A percentile compares a stretch with the other conserved stretches of the same genome.
Conservation (phyloP, 1,139 yeast species). For the Ogataea hybrid region DNA sequence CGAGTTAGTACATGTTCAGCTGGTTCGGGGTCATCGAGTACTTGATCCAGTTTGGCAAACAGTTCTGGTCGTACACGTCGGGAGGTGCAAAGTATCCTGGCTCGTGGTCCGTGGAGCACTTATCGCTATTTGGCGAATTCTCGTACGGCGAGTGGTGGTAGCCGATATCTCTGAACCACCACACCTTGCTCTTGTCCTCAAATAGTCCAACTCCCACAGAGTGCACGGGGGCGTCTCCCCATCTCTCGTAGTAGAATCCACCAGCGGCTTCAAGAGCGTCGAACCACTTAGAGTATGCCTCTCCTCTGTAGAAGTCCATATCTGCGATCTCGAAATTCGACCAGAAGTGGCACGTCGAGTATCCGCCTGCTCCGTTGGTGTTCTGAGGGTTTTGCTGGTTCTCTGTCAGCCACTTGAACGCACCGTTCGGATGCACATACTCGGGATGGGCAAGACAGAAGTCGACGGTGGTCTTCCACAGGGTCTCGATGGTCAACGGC, state of each 20-base stretch:
- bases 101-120: slow-evolving; percentile 33
- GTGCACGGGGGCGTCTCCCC: slow-evolving; percentile 63
- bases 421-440: slow-evolving; percentile 42
- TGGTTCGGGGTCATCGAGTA: slow-evolving; percentile 45
- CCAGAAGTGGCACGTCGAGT: slow-evolving; percentile 60
- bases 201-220: slow-evolving; percentile 50
- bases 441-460: slow-evolving; percentile 45
- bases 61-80: slow-evolving; percentile 57
- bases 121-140: slow-evolving; percentile 42
- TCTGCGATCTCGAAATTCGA: slow-evolving; percentile 55
- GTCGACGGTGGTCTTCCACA: slow-evolving; percentile 49
- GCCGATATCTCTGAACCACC: slow-evolving; percentile 57
- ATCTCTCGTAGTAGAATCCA: slow-evolving; percentile 53
- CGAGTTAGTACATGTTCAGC: slow-evolving; percentile 13
- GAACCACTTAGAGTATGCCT: slow-evolving; percentile 49
- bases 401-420: slow-evolving; percentile 52
- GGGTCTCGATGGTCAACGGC: slow-evolving; percentile 39
- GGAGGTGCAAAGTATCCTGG: slow-evolving; percentile 45
- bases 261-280: slow-evolving; percentile 48
- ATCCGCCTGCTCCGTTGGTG: slow-evolving; percentile 40
- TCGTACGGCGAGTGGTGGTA: slow-evolving; percentile 48
- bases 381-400: slow-evolving; percentile 45
- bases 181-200: slow-evolving; percentile 46
- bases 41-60: slow-evolving; percentile 68
- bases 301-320: slow-evolving; percentile 51